Base-by-base conservation (phyloP, 2,329 filamentous ascomycete species). In the Xylariaceae sp. region DNA sequence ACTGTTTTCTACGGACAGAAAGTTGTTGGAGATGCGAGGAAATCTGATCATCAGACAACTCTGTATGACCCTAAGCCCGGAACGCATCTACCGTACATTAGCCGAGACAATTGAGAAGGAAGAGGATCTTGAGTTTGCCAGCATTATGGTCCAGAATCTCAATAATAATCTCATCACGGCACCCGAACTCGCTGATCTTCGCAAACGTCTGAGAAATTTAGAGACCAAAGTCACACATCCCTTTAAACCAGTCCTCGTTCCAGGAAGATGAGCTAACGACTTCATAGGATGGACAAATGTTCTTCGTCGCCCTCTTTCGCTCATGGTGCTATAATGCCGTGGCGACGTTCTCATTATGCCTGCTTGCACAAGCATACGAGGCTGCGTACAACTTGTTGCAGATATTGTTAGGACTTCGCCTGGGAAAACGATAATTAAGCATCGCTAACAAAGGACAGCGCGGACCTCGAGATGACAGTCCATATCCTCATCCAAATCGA, bases 251-350 rank as follows among this genome's bases (percentile, higher is more conserved):
- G 2, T 9, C 14, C 23, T 21, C n/a, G 33, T 49, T 7, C 5
- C 14, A 39, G n/a, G 29, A 40, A 28, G 24, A 33, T 11, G 16
- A 44, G 36, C 51, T 53, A 64, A 64, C 58, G 56, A 21, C n/a
- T 40, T 49, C 17, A 47, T 60, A 91, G 88, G 96, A 99, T 64
- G 95, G 94, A 0, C 95, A 99, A 78, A 90, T 89, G 3, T 92
- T 99, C 72, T 99, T 99, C 69, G 92, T 97, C 12, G 87, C 93
- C 2, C 79, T 99, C 3, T 99, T 99, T 76, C 87, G 92, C 55
- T 96, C 94, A 3, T 99, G 95, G 95, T 99, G 95, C 71, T 95
- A 97, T 73, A 99, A 99, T 69, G 93, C 95, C 2, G 96, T 99
- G 5, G 94, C 95, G 6, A 98, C 95, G 0, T 99, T 99, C 75